Percentiles rank a stretch among this genome's conserved stretches.
phyloP scores from a whole-genome alignment of 1,139 yeast species.

The Sugiyamaella sp. region DNA sequence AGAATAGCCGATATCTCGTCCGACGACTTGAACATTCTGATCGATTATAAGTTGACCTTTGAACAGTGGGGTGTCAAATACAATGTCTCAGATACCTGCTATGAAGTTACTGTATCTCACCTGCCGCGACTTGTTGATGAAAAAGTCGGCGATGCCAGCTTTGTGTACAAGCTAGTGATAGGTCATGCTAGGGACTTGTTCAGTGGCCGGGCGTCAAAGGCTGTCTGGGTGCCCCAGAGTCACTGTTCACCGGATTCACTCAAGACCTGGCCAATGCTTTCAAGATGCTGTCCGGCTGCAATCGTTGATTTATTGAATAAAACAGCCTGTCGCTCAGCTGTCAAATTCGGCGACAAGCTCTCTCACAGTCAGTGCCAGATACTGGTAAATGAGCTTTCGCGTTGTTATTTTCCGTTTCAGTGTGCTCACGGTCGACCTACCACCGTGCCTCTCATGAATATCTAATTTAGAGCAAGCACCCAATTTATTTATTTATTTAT shows the following conservation, averaged over 20 bases:
- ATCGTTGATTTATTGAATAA: constrained; percentile 56
- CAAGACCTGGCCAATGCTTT: constrained; percentile 8
- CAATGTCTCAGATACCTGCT: constrained; percentile 3
- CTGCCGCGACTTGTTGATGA: constrained; percentile 28
- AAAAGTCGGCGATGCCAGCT: constrained; percentile 18
- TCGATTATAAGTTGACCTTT: constrained; percentile 18
- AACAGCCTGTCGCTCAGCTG: constrained; percentile 71
- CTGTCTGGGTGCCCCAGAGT: constrained; percentile 10
- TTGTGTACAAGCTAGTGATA: constrained; percentile 25
- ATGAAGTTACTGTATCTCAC: constrained; percentile 26
- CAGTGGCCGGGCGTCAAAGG: constrained; percentile 21
- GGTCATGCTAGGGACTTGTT: constrained; percentile 25
- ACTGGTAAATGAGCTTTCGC: constrained; percentile 48
- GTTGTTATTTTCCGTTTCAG: constrained; percentile 66
- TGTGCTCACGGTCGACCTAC: constrained; percentile 93
- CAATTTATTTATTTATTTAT: constrained; percentile 3
- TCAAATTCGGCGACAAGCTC: constrained; percentile 71
- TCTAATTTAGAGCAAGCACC: constrained; percentile 18
- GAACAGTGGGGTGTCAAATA: constrained; percentile 33
- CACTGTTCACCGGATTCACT: constrained; percentile 11
- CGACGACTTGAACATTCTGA: constrained; percentile 39
- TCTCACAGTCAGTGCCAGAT: constrained; percentile 48
- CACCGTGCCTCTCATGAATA: constrained; percentile 56
- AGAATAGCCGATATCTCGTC: constrained; percentile 33
- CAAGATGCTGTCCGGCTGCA: constrained; percentile 35